Conservation (phyloP, 306 rosid genomes). For the Comarum palustre region DNA sequence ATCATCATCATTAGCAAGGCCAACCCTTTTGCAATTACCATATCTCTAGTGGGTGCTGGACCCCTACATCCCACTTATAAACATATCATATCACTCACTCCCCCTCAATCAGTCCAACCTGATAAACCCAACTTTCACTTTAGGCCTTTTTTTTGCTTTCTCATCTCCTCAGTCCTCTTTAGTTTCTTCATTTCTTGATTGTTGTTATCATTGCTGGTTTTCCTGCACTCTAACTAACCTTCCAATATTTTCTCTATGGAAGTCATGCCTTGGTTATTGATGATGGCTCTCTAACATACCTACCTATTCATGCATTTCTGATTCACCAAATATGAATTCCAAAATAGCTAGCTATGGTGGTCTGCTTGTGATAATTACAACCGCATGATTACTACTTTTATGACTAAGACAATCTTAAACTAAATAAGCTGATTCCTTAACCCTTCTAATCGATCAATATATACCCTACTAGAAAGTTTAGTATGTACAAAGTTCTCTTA, state of each 20-base stretch:
- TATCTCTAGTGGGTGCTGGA: conserved; percentile 22
- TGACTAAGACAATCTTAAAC: background rate
- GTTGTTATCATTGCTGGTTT: conserved; percentile 22
- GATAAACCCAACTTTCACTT: conserved; percentile 31
- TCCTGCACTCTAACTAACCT: conserved; percentile 15
- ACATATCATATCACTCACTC: conserved; percentile 28
- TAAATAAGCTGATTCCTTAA: background rate
- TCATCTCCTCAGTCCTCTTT: background rate
- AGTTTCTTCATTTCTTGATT: conserved; percentile 4
- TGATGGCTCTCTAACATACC: background rate
- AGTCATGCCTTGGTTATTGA: background rate
- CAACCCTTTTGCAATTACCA: conserved; percentile 15
- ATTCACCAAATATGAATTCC: background rate
- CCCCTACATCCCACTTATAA: conserved; percentile 40
- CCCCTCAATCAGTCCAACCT: conserved; percentile 27
- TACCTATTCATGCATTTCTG: background rate
- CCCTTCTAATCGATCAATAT: background rate
- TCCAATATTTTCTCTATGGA: background rate
- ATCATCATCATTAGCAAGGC: conserved; percentile 28
- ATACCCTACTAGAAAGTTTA: background rate
- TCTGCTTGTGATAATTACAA: background rate
- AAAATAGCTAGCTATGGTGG: background rate
- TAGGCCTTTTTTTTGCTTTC: conserved; percentile 9
- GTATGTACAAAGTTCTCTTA: background rate
- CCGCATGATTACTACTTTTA: background rate